A percentile compares a stretch with the other conserved stretches of the same genome.
These are phyloP conservation scores for Candida sakaeoensis DNA, from an alignment of 805 yeast species.

Conservation along the genomic window DNA sequence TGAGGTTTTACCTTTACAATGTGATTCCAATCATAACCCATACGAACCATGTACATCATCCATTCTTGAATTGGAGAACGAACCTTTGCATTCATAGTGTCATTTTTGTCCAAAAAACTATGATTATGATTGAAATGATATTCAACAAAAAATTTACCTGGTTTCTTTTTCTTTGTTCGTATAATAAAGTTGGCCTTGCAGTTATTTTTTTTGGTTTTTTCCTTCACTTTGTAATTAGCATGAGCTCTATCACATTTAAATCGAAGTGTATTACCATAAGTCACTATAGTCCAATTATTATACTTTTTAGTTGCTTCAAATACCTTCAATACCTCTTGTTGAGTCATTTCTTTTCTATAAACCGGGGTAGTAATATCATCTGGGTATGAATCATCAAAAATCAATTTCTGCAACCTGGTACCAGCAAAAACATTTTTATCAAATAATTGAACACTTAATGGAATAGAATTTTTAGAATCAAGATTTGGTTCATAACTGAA, in stretches of 20 bases:
- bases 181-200: background rate
- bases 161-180: background rate
- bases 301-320: background rate
- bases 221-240: background rate
- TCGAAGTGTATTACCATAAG: background rate
- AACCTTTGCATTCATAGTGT: background rate
- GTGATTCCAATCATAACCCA: background rate
- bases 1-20: background rate
- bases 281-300: background rate
- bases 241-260: background rate
- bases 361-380: background rate
- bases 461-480: background rate
- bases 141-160: background rate
- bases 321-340: background rate
- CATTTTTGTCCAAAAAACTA: background rate
- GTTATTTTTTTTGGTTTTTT: background rate
- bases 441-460: background rate
- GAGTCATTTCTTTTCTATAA: background rate
- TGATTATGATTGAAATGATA: constrained; percentile 1
- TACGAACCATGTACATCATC: background rate
- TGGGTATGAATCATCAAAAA: background rate
- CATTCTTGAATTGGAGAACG: constrained; percentile 1
- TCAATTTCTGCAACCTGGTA: background rate
- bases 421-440: background rate
- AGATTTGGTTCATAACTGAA: background rate